Percentiles rank a stretch among this genome's conserved stretches.
Evolutionary conservation across 176 grass and related monocot species (phyloP).

Genomic region (Calamus simplicifolius): DNA sequence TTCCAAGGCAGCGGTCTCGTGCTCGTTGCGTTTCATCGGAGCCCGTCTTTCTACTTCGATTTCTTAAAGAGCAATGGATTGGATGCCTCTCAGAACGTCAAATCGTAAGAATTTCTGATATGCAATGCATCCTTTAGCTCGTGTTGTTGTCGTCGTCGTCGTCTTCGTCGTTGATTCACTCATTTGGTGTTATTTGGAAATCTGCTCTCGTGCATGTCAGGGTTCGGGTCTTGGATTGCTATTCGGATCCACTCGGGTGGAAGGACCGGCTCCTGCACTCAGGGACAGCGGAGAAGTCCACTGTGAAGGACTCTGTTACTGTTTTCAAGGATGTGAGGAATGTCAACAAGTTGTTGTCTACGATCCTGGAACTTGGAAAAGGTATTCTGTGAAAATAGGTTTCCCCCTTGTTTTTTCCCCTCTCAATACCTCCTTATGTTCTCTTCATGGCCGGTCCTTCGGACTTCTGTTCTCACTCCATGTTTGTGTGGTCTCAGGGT

Average conservation of each 20-base stretch:
- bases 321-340: slow-evolving; percentile 57
- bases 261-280: slow-evolving; percentile 33
- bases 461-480: too few species aligned
- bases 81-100: slow-evolving; percentile 33
- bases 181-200: too few species aligned
- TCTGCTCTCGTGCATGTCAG: slow-evolving; percentile 9
- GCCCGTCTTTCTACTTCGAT: slow-evolving; percentile 51
- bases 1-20: slow-evolving; percentile 48
- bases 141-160: too few species aligned
- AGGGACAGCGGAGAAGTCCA: slow-evolving; percentile 6
- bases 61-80: slow-evolving; percentile 32
- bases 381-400: slow-evolving; percentile 22
- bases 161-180: too few species aligned
- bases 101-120: slow-evolving; percentile 32
- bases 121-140: too few species aligned
- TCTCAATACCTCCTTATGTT: not conserved
- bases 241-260: slow-evolving; percentile 82
- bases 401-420: not conserved
- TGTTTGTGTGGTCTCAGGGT: slow-evolving; percentile 32
- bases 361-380: slow-evolving; percentile 48
- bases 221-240: slow-evolving; percentile 71
- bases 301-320: slow-evolving; percentile 19
- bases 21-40: slow-evolving; percentile 52
- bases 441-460: too few species aligned
- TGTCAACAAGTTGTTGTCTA: slow-evolving; percentile 39